A percentile compares a stretch with the other conserved stretches of the same genome.
These are phyloP conservation scores for Phytophthora chlamydospora DNA, from an alignment of 352 stramenopile genomes.

Conservation along the genomic window DNA sequence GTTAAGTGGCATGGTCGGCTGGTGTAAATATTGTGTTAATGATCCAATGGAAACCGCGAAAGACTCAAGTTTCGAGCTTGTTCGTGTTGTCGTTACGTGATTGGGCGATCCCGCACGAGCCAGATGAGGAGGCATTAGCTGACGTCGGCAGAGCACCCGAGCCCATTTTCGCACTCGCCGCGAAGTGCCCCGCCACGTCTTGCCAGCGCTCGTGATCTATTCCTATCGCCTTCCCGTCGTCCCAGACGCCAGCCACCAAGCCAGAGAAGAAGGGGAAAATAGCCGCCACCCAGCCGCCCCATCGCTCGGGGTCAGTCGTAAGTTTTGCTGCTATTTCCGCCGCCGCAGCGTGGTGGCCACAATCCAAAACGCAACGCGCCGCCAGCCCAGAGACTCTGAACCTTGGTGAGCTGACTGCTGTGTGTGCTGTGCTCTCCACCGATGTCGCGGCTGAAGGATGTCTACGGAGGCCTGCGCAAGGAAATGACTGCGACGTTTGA, in stretches of 20 bases:
- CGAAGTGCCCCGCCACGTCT: background rate
- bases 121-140: no score
- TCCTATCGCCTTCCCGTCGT: slow-evolving; percentile 9
- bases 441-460: slow-evolving; percentile 79
- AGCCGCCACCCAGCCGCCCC: slow-evolving; percentile 35
- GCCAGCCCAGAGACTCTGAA: slow-evolving; percentile 23
- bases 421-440: slow-evolving; percentile 4
- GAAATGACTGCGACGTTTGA: slow-evolving; percentile 84
- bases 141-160: slow-evolving; percentile 13
- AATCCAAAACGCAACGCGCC: slow-evolving; percentile 26
- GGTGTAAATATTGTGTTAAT: no score
- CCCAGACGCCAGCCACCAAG: slow-evolving; percentile 6
- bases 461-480: slow-evolving; percentile 77
- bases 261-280: slow-evolving; percentile 32
- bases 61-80: no score
- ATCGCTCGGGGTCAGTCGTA: slow-evolving; percentile 39
- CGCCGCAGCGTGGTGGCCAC: slow-evolving; percentile 10
- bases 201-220: slow-evolving; percentile 1
- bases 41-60: no score
- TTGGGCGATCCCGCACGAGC: no score
- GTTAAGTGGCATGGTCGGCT: no score
- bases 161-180: slow-evolving; percentile 10
- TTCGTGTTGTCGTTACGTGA: no score
- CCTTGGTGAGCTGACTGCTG: slow-evolving; percentile 12
- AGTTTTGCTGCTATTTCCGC: slow-evolving; percentile 35